phyloP scores from a whole-genome alignment of 192 early-diverging fungal genomes.

The Mortierella claussenii region DNA sequence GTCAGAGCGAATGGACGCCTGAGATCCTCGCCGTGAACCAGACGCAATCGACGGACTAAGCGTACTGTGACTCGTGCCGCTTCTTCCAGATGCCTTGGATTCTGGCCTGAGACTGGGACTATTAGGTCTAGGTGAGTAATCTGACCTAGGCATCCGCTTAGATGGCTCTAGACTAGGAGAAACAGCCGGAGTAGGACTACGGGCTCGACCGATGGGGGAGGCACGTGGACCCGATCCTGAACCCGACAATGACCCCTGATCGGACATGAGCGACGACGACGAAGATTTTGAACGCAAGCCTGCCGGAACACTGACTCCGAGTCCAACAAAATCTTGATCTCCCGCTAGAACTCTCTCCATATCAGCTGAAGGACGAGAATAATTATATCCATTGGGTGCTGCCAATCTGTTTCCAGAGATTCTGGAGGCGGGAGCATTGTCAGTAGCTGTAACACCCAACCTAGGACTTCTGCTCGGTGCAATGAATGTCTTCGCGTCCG shows the following conservation, averaged over 20 bases:
- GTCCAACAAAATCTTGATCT: slow-evolving; percentile 4
- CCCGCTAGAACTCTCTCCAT: neutral
- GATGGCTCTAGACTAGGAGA: slow-evolving; percentile 37
- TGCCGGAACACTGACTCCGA: slow-evolving; percentile 20
- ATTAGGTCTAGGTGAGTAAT: slow-evolving; percentile 3
- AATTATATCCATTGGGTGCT: neutral
- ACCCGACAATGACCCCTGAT: neutral
- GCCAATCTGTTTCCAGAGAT: neutral
- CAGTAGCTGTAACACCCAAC: neutral
- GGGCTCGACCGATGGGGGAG: slow-evolving; percentile 1
- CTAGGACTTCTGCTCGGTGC: neutral
- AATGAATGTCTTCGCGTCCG: neutral
- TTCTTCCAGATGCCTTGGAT: neutral
- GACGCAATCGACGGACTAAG: neutral
- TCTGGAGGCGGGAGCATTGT: neutral
- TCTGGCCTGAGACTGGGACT: slow-evolving; percentile 14
- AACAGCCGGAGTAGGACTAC: slow-evolving; percentile 10
- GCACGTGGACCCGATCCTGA: slow-evolving; percentile 12
- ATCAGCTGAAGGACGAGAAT: neutral
- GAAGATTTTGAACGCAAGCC: neutral
- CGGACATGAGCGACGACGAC: neutral
- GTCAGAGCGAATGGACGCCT: slow-evolving; percentile 16
- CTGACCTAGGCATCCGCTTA: slow-evolving; percentile 4
- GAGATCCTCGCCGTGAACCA: slow-evolving; percentile 23
- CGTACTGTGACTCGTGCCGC: neutral